These are phyloP conservation scores for Guillardia theta DNA, from an alignment of 78 protist species.

Conservation along the genomic window DNA sequence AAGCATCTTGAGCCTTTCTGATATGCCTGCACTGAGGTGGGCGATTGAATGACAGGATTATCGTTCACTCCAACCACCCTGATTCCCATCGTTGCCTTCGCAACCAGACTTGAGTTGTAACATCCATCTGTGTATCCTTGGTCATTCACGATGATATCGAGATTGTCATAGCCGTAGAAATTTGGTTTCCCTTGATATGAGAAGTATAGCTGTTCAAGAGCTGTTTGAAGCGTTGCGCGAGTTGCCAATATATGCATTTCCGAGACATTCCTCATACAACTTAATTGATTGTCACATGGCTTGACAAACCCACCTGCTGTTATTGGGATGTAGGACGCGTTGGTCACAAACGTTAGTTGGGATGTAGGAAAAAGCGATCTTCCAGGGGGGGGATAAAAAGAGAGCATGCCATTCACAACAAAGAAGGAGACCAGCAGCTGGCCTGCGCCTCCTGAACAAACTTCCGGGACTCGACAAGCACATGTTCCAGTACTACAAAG, in stretches of 20 bases:
- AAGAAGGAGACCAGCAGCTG: background rate
- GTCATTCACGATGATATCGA: background rate
- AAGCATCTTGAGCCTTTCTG: background rate
- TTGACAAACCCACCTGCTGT: background rate
- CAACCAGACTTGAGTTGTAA: background rate
- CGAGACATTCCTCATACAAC: background rate
- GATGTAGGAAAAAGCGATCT: background rate
- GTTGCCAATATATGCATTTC: background rate
- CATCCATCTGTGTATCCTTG: conserved; percentile 8
- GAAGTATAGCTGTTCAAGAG: background rate
- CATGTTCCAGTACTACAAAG: background rate
- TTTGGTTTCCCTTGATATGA: background rate
- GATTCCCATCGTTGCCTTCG: background rate
- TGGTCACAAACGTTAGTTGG: background rate
- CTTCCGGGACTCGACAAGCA: background rate
- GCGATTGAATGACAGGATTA: background rate
- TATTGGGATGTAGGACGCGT: background rate
- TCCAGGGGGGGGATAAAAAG: conserved; percentile 1
- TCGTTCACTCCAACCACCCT: background rate
- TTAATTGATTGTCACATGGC: background rate
- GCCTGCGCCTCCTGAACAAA: background rate
- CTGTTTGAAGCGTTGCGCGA: background rate
- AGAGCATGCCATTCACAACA: background rate
- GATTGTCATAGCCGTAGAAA: background rate
- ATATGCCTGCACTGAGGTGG: background rate